Evolutionary conservation across 768 basidiomycete genomes (phyloP), one percentile per base, ranked within the genome.

Genomic region (Termitomyces sp.): DNA sequence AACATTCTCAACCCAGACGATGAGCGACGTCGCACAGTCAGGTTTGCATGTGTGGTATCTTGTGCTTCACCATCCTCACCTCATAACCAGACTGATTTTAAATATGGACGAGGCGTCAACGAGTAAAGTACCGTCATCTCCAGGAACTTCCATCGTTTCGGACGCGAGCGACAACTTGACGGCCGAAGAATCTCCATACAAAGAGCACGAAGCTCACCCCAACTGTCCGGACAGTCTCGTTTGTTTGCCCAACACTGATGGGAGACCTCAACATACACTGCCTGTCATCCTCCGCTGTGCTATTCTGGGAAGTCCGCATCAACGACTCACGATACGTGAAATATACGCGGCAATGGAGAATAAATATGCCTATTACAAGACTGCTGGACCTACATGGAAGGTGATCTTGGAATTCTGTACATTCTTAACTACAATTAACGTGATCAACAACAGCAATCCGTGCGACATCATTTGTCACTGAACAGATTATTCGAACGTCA

Each of bases 341-440:
- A 91, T 92, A 56, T 92, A 92, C 63, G 87, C 86, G 10, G 85
- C 88, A 17, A 92, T 92, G 88, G 90, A 92, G 73, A 79, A 79
- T 32, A 92, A 92, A 70, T 92, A 91, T 65, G 79, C 82, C 10
- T 92, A 89, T 64, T 92, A 90, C 70, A 84, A 79, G 68, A 85
- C 83, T 16, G 88, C 90, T 39, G 90, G 90, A 34, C 80, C 85
- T 28, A 90, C 89, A 12, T 92, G 90, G 90, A 92, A 92, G 82
- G 90, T 89, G 65, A 55, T 72, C 61, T 34, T 43, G 40, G 55
- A n/a, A 21, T 54, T 47, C 14, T 56, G 27, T 44, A 14, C 9
- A 28, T 37, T 16, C 19, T 25, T 40, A 52, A 60, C 32, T 41
- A 60, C 46, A 54, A 55, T 54, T 44, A 41, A 56, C 58, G 56